A percentile compares a stretch with the other conserved stretches of the same genome.
These are phyloP conservation scores for Chlorella sorokiniana DNA, from an alignment of 139 green algal genomes.

Conservation along the genomic window DNA sequence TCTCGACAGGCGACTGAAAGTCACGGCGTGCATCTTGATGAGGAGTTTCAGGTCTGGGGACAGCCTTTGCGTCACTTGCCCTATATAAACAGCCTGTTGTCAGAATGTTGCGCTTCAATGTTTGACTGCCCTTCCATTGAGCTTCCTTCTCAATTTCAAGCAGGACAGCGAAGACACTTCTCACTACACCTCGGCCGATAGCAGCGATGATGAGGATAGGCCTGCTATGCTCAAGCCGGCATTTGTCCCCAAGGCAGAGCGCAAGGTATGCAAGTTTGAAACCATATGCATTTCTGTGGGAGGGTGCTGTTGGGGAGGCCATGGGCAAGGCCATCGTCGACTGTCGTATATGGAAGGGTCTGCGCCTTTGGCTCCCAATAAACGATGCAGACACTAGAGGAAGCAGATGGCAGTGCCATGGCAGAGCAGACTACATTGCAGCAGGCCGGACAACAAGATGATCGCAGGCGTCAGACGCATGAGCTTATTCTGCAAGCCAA, in stretches of 20 bases:
- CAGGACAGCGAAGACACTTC: constrained; percentile 53
- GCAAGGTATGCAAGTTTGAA: constrained; percentile 53
- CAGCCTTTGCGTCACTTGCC: background rate
- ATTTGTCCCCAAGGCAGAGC: constrained; percentile 78
- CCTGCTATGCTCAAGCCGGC: constrained; percentile 77
- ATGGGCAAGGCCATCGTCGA: background rate
- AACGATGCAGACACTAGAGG: background rate
- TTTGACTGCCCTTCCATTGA: background rate
- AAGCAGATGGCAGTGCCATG: no score
- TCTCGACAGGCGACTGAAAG: constrained; percentile 54
- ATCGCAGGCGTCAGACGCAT: constrained; percentile 18
- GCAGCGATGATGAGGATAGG: constrained; percentile 65
- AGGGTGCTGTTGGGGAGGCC: background rate
- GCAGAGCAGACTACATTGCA: constrained; percentile 23
- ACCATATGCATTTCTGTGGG: no score
- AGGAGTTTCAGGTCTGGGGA: constrained; percentile 15
- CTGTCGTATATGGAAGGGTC: no score
- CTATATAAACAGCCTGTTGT: no score
- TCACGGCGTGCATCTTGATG: constrained; percentile 28
- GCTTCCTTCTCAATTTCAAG: background rate
- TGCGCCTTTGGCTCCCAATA: constrained; percentile 71
- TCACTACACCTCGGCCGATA: constrained; percentile 80
- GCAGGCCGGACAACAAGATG: background rate
- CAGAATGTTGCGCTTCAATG: background rate
- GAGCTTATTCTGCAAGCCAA: constrained; percentile 5